Conservation (phyloP, 2,329 filamentous ascomycete genomes). For the Ophiostoma novo-ulmi region DNA sequence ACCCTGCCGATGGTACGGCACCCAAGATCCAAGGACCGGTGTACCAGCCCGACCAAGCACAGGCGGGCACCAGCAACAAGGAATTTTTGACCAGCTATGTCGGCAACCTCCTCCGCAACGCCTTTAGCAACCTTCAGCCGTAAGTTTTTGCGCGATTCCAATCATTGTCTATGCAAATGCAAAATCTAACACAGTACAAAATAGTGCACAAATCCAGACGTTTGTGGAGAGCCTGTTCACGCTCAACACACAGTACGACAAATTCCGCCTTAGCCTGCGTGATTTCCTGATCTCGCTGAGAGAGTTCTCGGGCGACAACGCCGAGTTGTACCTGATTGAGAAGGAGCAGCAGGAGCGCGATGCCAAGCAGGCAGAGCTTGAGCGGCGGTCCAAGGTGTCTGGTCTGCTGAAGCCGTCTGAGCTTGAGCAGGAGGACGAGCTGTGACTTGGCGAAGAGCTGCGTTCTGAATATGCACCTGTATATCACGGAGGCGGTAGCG, state of each 20-base stretch:
- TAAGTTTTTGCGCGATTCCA: constrained; percentile 44
- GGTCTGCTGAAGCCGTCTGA: constrained; percentile 97
- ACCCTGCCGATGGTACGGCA: constrained; percentile 59
- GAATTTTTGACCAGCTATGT: constrained; percentile 90
- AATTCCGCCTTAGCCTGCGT: constrained; percentile 91
- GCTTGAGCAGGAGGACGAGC: constrained; percentile 69
- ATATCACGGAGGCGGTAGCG: background rate
- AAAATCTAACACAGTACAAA: background rate
- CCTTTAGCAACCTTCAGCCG: constrained; percentile 89
- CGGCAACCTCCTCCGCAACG: constrained; percentile 74
- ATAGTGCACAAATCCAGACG: constrained; percentile 73
- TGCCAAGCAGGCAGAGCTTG: constrained; percentile 80
- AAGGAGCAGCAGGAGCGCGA: constrained; percentile 87
- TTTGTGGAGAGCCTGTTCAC: constrained; percentile 90
- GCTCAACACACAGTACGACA: constrained; percentile 80
- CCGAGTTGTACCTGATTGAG: constrained; percentile 88
- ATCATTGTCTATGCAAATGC: background rate
- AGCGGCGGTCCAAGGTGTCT: constrained; percentile 89
- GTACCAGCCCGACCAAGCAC: constrained; percentile 78
- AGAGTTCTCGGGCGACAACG: constrained; percentile 93
- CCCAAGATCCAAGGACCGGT: constrained; percentile 91
- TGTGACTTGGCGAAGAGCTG: constrained; percentile 15
- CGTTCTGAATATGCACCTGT: constrained; percentile 6
- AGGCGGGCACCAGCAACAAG: constrained; percentile 76
- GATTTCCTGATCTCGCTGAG: constrained; percentile 97